These are phyloP conservation scores for Alternaria tenuissima DNA, from an alignment of 2,329 filamentous ascomycete species.

Conservation along the genomic window DNA sequence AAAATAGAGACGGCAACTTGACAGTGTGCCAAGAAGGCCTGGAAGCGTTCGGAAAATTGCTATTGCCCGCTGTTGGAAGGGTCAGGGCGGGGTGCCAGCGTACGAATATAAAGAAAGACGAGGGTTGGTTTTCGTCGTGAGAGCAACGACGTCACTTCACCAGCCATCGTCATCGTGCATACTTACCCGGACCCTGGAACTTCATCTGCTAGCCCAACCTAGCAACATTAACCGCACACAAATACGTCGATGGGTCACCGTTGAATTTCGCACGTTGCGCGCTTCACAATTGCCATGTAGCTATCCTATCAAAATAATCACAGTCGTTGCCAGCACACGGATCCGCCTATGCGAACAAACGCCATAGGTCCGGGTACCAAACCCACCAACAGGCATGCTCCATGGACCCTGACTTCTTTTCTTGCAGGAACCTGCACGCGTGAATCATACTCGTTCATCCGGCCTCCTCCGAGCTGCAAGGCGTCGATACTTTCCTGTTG, in stretches of 20 bases:
- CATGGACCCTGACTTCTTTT: conserved; percentile 10
- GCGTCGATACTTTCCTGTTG: conserved; percentile 10
- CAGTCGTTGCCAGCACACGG: not conserved
- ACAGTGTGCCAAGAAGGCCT: conserved; percentile 42
- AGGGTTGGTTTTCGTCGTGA: conserved; percentile 27
- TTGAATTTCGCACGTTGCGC: not conserved
- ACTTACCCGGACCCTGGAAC: conserved; percentile 27
- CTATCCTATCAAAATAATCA: not conserved
- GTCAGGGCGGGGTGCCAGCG: conserved; percentile 30
- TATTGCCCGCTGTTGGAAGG: conserved; percentile 26
- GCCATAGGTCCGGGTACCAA: conserved; percentile 11
- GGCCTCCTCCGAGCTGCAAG: conserved; percentile 29
- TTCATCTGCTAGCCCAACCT: conserved; percentile 3
- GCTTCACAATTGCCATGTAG: not conserved
- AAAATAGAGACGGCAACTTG: conserved; percentile 20
- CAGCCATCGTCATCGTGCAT: conserved; percentile 42
- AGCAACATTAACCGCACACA: conserved; percentile 9
- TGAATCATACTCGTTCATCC: conserved; percentile 23
- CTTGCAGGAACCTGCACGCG: conserved; percentile 25
- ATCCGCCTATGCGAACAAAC: not conserved
- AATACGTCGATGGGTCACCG: not conserved
- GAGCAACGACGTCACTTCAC: conserved; percentile 37
- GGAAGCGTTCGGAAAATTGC: conserved; percentile 42
- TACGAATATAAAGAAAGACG: conserved; percentile 29
- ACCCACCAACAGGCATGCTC: conserved; percentile 12